A percentile compares a stretch with the other conserved stretches of the same genome.
Evolutionary conservation across 129 eudicot genomes (phyloP).

Genomic region (Solidago caesia): DNA sequence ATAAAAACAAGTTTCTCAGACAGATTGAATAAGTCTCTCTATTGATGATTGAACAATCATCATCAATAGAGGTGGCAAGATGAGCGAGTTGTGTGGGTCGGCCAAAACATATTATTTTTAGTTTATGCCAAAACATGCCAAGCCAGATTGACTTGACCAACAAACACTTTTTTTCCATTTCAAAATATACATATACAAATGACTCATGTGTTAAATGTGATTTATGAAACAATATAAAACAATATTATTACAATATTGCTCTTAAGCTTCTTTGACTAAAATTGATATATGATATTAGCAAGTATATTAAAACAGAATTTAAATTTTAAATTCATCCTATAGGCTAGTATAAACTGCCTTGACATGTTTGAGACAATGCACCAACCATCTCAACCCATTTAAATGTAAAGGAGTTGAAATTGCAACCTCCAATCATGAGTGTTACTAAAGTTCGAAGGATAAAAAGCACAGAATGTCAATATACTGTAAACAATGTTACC

Average conservation of each 20-base stretch:
- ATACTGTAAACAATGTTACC: conserved; percentile 41
- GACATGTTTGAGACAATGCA: background rate
- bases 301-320: too few relatives aligned
- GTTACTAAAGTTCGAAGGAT: background rate
- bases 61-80: background rate
- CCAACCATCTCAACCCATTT: background rate
- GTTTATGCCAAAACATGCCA: too few relatives aligned
- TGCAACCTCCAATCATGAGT: conserved; percentile 7
- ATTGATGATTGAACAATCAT: background rate
- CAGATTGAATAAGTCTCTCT: background rate
- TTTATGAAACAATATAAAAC: too few relatives aligned
- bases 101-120: too few relatives aligned
- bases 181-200: too few relatives aligned
- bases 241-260: too few relatives aligned
- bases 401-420: background rate
- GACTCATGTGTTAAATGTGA: too few relatives aligned
- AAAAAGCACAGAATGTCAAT: background rate
- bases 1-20: conserved; percentile 23
- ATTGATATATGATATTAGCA: too few relatives aligned
- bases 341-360: background rate
- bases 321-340: background rate
- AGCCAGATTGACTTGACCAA: too few relatives aligned
- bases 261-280: too few relatives aligned
- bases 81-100: background rate
- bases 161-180: too few relatives aligned